phyloP scores from a whole-genome alignment of 345 rosid genomes.

The Carallia brachiata region DNA sequence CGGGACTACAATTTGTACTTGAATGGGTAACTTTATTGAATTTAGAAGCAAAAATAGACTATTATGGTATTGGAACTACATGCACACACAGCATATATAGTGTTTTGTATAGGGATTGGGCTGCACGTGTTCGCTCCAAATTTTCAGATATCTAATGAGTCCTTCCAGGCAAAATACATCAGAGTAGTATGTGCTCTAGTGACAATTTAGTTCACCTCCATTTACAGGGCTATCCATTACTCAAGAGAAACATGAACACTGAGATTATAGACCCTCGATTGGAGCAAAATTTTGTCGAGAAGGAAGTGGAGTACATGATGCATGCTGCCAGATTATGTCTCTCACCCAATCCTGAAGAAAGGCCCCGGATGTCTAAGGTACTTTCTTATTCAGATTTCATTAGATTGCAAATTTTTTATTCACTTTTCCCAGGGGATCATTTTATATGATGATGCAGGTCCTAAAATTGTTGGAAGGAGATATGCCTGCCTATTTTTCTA shows the following conservation, averaged over 20 bases:
- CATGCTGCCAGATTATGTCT: conserved; percentile 39
- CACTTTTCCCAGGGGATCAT: neutral
- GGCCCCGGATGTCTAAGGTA: conserved; percentile 46
- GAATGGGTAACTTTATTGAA: conserved; percentile 29
- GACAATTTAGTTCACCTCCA: neutral
- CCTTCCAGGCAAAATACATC: too few relatives aligned
- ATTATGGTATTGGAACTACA: too few relatives aligned
- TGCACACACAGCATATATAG: too few relatives aligned
- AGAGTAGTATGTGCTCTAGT: neutral
- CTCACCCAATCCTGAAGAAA: conserved; percentile 29
- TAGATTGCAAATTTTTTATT: neutral
- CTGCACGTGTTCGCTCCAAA: too few relatives aligned
- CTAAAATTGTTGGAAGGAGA: conserved; percentile 39
- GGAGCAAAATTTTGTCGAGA: conserved; percentile 17
- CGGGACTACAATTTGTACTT: conserved; percentile 32
- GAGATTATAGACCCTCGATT: conserved; percentile 36
- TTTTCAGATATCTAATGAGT: too few relatives aligned
- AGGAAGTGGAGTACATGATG: conserved; percentile 38
- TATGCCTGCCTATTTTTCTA: conserved; percentile 8
- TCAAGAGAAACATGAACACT: conserved; percentile 19
- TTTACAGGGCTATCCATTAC: conserved; percentile 35
- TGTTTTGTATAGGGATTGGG: too few relatives aligned
- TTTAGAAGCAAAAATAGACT: neutral
- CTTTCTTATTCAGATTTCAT: neutral
- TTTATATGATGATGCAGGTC: conserved; percentile 24